Evolutionary conservation across 306 rosid species (phyloP).

Genomic region (Castanospermum australe): DNA sequence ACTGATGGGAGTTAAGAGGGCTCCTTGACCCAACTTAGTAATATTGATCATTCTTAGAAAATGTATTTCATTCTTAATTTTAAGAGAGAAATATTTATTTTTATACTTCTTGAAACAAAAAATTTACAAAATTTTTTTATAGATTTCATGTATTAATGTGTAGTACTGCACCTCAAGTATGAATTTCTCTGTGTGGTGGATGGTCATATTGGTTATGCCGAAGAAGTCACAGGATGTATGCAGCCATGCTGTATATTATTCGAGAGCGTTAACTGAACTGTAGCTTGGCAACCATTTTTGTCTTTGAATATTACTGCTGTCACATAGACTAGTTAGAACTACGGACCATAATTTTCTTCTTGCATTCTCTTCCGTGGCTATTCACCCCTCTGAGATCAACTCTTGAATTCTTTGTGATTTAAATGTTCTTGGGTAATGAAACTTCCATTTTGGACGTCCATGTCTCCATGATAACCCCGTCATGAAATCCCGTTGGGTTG

Average conservation of each 20-base stretch:
- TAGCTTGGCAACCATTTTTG: conserved; percentile 10
- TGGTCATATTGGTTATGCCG: background rate
- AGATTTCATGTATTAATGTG: background rate
- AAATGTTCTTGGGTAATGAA: background rate
- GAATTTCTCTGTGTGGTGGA: conserved; percentile 3
- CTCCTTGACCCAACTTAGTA: background rate
- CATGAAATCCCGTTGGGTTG: background rate
- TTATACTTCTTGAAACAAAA: background rate
- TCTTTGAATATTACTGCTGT: background rate
- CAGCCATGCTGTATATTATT: background rate
- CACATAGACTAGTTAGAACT: too few species aligned
- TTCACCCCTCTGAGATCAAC: background rate
- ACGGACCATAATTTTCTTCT: conserved; percentile 5
- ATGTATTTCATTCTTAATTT: background rate
- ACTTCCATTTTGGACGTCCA: background rate
- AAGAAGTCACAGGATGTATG: background rate
- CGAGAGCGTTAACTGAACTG: background rate
- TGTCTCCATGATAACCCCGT: too few species aligned
- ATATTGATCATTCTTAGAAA: background rate
- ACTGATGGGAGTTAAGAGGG: background rate
- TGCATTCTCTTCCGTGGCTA: background rate
- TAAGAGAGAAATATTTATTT: background rate
- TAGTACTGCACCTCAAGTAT: background rate
- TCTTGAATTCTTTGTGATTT: background rate
- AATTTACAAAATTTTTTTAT: too few species aligned